Base-by-base conservation (phyloP, 2,329 filamentous ascomycete species). In the Sclerotinia nivalis region DNA sequence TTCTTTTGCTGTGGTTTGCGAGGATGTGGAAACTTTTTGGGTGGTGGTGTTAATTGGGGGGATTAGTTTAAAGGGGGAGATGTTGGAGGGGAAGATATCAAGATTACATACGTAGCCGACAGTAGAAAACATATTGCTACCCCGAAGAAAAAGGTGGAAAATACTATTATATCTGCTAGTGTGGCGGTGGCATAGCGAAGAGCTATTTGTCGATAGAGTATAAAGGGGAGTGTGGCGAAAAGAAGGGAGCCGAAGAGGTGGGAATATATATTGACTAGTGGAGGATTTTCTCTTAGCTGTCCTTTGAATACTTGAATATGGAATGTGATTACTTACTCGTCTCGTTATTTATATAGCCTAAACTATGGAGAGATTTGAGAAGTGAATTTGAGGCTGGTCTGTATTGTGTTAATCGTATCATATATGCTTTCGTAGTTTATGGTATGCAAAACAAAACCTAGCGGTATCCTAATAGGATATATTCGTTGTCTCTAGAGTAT, bases 191-290 rank as follows among this genome's bases (percentile, higher is more conserved):
- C 79, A 70, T 81, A 81, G n/a, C 73, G 50, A 64, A 78, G 75
- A 59, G 77, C 76, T 25, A 76, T 71, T 15, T 73, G 71, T 22
- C 76, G 74, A 20, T 76, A 73, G 8, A 73, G 72, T 65, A 79
- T 76, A 49, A 76, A 75, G 6, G 79, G 64, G 52, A 80, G 70
- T 28, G 47, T 54, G 2, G 50, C 60, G 31, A 80, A 79, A 25
- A 78, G 49, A 10, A 82, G 52, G 6, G 78, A 81, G 0, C 84
- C 84, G 2, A 85, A 72, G 4, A 85, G 77, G 72, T 83, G 81
- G 22, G 81, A 80, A 71, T 78, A 82, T 65, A 83, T 82, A 72
- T 83, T 83, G 70, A 79, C 74, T 43, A 43, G 12, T 2, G 78
- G 7, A 45, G 75, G 72, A 82, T 80, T 47, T 15, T 25, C 47